A percentile compares a stretch with the other conserved stretches of the same genome.
phyloP scores from a whole-genome alignment of 169 alveolate genomes.

The Babesia ovata region DNA sequence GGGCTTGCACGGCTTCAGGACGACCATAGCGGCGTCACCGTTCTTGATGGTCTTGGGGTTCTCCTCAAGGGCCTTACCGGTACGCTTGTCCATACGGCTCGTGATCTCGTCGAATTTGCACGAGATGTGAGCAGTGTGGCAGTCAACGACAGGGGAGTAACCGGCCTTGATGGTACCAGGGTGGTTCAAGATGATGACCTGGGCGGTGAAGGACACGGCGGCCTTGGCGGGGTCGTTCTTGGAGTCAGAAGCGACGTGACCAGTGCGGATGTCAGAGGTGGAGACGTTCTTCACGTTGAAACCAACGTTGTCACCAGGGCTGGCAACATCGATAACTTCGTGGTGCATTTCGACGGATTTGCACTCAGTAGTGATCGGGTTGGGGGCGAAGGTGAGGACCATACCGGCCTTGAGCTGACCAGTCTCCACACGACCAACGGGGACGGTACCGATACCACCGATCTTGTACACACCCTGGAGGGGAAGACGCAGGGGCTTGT shows the following conservation, averaged over 20 bases:
- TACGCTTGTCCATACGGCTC: slow-evolving; percentile 94
- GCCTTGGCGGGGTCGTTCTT: slow-evolving; percentile 98
- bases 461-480: slow-evolving; percentile 97
- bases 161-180: slow-evolving; percentile 98
- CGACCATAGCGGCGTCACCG: slow-evolving; percentile 96
- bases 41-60: slow-evolving; percentile 93
- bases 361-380: slow-evolving; percentile 94
- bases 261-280: slow-evolving; percentile 94
- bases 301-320: slow-evolving; percentile 98
- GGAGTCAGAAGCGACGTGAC: slow-evolving; percentile 94
- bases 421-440: slow-evolving; percentile 98
- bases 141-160: slow-evolving; percentile 96
- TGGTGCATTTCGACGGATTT: slow-evolving; percentile 99
- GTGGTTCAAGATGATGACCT: slow-evolving; percentile 95
- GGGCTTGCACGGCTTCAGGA: slow-evolving; percentile 94
- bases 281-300: slow-evolving; percentile 95
- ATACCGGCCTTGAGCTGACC: slow-evolving; percentile 90
- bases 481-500: slow-evolving; percentile 96
- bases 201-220: slow-evolving; percentile 91
- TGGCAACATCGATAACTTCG: slow-evolving; percentile 94
- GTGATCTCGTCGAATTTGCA: slow-evolving; percentile 93
- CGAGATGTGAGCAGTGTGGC: slow-evolving; percentile 98
- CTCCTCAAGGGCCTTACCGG: slow-evolving; percentile 95
- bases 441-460: slow-evolving; percentile 99
- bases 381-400: slow-evolving; percentile 92